Evolutionary conservation across 83 land plant genomes (phyloP), one percentile per base, ranked within the genome.

Genomic region (Diphasiastrum complanatum): DNA sequence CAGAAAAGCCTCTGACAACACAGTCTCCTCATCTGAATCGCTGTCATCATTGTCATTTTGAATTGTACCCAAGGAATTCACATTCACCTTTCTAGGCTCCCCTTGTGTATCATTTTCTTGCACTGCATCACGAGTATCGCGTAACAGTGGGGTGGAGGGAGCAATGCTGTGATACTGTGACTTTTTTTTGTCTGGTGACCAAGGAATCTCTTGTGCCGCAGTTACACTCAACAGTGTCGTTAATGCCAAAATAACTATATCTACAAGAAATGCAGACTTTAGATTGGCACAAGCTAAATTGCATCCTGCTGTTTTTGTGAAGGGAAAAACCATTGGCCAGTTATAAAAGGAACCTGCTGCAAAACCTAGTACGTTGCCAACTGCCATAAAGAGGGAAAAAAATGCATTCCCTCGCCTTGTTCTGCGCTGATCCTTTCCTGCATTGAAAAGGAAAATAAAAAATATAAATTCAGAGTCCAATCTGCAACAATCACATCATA

Each of bases 321-420:
- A 87, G 1, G 90, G 80, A 11, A 91, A 68, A 33, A 87, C 62
- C 30, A 64, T 58, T 59, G 45, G 79, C 97, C 86, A 91, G 47
- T 73, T 67, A 61, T 75, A 77, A 45, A 69, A 80, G 5, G 95
- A 65, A 28, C 97, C 97, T 54, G 95, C 70, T 5, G 95, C 95
- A 79, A 54, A 91, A 19, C 97, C 97, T 49, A 87, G 78, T n/a
- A 91, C 48, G 60, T 87, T 91, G 0, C 97, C 95, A 30, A 91
- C 64, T 45, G 97, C 97, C 89, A 91, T 91, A 60, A 91, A 91
- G 16, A 91, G 57, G 5, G 97, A 81, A 51, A 78, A 91, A 56
- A 84, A 91, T 0, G 95, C 86, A 71, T 91, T 91, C 19, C 95
- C 97, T n/a, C 78, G 72, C 33, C 95, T 74, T 33, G 73, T 87